Base-by-base conservation (phyloP, 345 rosid genomes). In the Lumnitzera littorea region DNA sequence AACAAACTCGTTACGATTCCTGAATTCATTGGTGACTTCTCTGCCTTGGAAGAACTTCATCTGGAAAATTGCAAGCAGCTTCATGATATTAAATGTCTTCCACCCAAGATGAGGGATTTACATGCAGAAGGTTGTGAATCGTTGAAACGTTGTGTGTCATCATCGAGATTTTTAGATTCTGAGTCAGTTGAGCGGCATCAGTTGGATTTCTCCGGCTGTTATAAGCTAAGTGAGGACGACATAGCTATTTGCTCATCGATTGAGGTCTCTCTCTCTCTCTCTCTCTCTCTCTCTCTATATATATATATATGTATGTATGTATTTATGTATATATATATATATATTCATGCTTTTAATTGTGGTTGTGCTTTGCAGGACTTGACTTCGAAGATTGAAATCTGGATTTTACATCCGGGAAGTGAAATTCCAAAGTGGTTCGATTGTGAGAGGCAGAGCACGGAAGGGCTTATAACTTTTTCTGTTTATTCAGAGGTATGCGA, bases 1-100 rank as follows among this genome's bases (percentile, higher is more conserved):
- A 66, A 66, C 59, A 59, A 53, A 46, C 46, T 66, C 12, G 46
- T 52, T 11, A 24, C 47, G 36, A n/a, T 66, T 8, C 70, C 70
- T 5, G 12, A 23, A 2, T 23, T 51, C 43, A 46, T 66, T 11
- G 3, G 46, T 24, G 14, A 17, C 25, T 60, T 56, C 48, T 47
- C 52, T 13, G 15, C 5, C 23, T n/a, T 62, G 52, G 56, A 23
- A 0, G 49, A n/a, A 48, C 62, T 57, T 52, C 17, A 12, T 15
- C n/a, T 68, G 56, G 20, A 20, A 15, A 12, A 46, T 13, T 68
- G 67, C 62, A 20, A 12, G 62, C 14, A 48, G 57, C 67, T 68
- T 46, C 53, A 7, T 43, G 55, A 52, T 29, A 43, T 68, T 13
- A 48, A 10, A 13, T 47, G 48, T 16, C 53, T 68, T 51, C 58